phyloP scores from a whole-genome alignment of 129 eudicot genomes.

The Flaveria brownii region DNA sequence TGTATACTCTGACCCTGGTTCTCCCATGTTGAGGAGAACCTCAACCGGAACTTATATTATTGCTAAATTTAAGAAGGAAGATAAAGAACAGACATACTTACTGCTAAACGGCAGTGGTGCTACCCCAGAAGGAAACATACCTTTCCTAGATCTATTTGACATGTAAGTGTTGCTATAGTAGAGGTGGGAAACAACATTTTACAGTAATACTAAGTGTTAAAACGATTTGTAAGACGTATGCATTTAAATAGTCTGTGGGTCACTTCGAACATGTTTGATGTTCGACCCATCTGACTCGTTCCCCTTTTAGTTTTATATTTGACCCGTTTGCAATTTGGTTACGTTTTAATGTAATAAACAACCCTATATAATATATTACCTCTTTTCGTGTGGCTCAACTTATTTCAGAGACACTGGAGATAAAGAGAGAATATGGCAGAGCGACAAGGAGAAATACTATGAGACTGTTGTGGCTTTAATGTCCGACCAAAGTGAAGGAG shows the following conservation, averaged over 20 bases:
- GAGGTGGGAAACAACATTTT: not conserved
- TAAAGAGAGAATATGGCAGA: slow-evolving; percentile 93
- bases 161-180: slow-evolving; percentile 53
- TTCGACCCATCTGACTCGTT: not conserved
- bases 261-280: not conserved
- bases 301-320: not conserved
- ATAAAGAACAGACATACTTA: slow-evolving; percentile 53
- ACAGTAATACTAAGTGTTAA: not conserved
- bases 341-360: not conserved
- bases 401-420: slow-evolving; percentile 73
- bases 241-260: not conserved
- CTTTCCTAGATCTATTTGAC: slow-evolving; percentile 88
- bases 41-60: slow-evolving; percentile 73
- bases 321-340: not conserved
- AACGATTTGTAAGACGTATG: not conserved
- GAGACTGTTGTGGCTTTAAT: slow-evolving; percentile 83
- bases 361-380: not conserved
- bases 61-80: slow-evolving; percentile 80
- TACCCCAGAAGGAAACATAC: slow-evolving; percentile 89
- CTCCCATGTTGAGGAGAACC: slow-evolving; percentile 92
- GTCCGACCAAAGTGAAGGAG: slow-evolving; percentile 84
- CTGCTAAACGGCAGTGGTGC: slow-evolving; percentile 93
- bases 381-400: slow-evolving; percentile 28
- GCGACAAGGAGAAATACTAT: slow-evolving; percentile 89
- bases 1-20: slow-evolving; percentile 99